Evolutionary conservation across 73 alveolate genomes (phyloP), one percentile per base, ranked within the genome.

Genomic region (Urostyla sp.): DNA sequence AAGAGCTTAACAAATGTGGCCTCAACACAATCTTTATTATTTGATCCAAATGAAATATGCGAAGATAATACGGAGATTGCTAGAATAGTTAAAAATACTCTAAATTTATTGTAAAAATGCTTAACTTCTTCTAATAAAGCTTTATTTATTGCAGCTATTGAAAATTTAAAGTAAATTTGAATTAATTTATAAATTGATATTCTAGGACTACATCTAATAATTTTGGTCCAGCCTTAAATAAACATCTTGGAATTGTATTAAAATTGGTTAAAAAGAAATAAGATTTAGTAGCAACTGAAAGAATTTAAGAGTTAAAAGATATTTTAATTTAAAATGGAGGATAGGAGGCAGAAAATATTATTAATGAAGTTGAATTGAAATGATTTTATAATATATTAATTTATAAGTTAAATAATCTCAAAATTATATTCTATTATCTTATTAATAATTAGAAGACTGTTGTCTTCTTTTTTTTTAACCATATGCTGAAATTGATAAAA

Each of bases 201-300:
- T 18, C 3, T 63, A 63, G 79, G 27, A 73, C 50, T 35, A 74
- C 85, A 0, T 73, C 85, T 24, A 73, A 48, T 51, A 73, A 50
- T 26, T 73, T 73, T 53, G 85, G 85, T 11, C 85, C 85, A 2
- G 85, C 85, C 31, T 61, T 73, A 6, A 73, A 73, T 23, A 73
- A 73, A 49, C 85, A 73, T 35, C 66, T 73, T 2, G 75, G 75
- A 1, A 3, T 50, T 1, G 67, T 73, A 1, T n/a, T 73, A 26
- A 20, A 48, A 23, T 31, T 73, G 26, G 51, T 73, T 3, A 50
- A 50, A 49, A 73, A 73, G 59, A 73, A 73, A 61, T 48, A 73
- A 53, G 85, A 73, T 73, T 35, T 73, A n/a, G 85, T 74, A 10
- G 59, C 75, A 20, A 32, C 1, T 2, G 85, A 73, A 49, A 48